Conservation (phyloP, 495 filamentous ascomycete genomes). For the Pseudevernia furfuracea region DNA sequence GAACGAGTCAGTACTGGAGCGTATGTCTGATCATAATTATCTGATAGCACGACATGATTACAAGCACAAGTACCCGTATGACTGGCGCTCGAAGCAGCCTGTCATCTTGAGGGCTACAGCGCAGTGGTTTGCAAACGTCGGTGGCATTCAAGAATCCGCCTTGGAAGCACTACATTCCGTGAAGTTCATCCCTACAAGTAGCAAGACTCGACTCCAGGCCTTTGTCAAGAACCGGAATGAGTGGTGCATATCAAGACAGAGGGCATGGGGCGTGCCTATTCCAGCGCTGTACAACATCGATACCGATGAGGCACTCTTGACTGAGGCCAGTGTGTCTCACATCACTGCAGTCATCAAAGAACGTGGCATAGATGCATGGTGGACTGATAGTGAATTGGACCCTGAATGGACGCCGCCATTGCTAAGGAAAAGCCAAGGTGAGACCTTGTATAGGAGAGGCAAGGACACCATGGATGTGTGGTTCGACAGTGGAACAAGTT, state of each 20-base stretch:
- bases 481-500: slow-evolving; percentile 97
- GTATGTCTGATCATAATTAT: slow-evolving; percentile 44
- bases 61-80: slow-evolving; percentile 90
- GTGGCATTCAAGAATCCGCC: slow-evolving; percentile 64
- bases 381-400: slow-evolving; percentile 70
- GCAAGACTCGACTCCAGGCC: slow-evolving; percentile 63
- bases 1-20: slow-evolving; percentile 57
- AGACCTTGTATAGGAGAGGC: slow-evolving; percentile 55
- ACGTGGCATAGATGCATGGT: slow-evolving; percentile 85
- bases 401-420: slow-evolving; percentile 61
- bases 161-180: slow-evolving; percentile 61
- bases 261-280: slow-evolving; percentile 94
- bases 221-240: slow-evolving; percentile 84
- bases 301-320: slow-evolving; percentile 63
- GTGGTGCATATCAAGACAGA: slow-evolving; percentile 98
- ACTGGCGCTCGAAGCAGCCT: slow-evolving; percentile 91
- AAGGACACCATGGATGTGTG: slow-evolving; percentile 99
- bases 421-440: slow-evolving; percentile 37
- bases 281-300: slow-evolving; percentile 72
- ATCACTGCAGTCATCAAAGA: slow-evolving; percentile 71
- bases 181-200: slow-evolving; percentile 66
- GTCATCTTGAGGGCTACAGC: slow-evolving; percentile 86
- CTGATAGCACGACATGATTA: slow-evolving; percentile 63
- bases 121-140: slow-evolving; percentile 96
- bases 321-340: slow-evolving; percentile 70